Evolutionary conservation across 2,329 filamentous ascomycete genomes (phyloP).

Genomic region (Penicillium sp.): DNA sequence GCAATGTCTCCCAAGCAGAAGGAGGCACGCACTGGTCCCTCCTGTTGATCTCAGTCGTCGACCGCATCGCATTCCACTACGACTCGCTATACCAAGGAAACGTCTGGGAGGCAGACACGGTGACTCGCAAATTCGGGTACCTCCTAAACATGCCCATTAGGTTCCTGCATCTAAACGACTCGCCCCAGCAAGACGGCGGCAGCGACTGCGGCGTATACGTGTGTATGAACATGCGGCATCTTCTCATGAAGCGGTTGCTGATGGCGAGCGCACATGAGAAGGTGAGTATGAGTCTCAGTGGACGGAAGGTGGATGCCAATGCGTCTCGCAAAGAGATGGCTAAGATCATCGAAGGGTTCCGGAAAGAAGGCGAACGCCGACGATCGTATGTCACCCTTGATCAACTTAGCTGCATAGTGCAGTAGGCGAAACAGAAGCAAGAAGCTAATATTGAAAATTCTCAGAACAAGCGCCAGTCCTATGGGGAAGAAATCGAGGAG

Average conservation of each 20-base stretch:
- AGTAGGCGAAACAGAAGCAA: neutral
- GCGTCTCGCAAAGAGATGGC: conserved; percentile 84
- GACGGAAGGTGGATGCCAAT: conserved; percentile 70
- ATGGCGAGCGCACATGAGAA: conserved; percentile 72
- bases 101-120: conserved; percentile 60
- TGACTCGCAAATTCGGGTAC: conserved; percentile 58
- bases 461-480: conserved; percentile 16
- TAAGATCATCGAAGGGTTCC: conserved; percentile 73
- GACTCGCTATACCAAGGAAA: conserved; percentile 75
- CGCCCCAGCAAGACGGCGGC: conserved; percentile 82
- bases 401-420: neutral
- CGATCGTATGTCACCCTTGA: conserved; percentile 56
- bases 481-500: conserved; percentile 22
- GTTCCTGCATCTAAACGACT: conserved; percentile 75
- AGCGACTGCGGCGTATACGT: conserved; percentile 95
- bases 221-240: conserved; percentile 84
- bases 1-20: conserved; percentile 67
- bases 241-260: conserved; percentile 76
- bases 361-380: conserved; percentile 77
- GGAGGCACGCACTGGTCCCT: conserved; percentile 92
- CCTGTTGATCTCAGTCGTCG: conserved; percentile 76
- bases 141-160: conserved; percentile 58
- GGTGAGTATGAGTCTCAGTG: conserved; percentile 86
- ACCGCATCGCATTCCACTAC: conserved; percentile 92
- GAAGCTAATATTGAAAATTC: neutral